Evolutionary conservation across 306 rosid species (phyloP), one percentile per base, ranked within the genome.

Genomic region (Cucurbita ficifolia): DNA sequence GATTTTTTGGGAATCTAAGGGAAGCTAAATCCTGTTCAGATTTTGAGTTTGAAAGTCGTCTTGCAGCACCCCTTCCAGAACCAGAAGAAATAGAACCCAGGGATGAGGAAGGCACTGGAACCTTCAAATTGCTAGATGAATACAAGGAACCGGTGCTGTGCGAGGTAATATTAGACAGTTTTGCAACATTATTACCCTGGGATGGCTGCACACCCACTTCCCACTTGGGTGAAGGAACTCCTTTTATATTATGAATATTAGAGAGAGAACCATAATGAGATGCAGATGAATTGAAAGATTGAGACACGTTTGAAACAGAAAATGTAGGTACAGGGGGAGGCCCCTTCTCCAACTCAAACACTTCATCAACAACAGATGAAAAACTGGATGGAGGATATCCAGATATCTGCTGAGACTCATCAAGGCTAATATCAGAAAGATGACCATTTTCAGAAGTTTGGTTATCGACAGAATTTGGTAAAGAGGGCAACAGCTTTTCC

Each of bases 1-100:
- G 78, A 74, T 81, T 87, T 5, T 81, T 87, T 5, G 92, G 89
- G 65, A 95, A 95, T 82, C 86, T 86, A 74, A 88, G 82, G 46
- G 97, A 89, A 76, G 91, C 80, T 83, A 95, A 82, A 88, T 91
- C 97, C 84, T 95, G 99, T 62, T 95, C 99, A 79, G 99, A 95
- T 70, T 95, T 95, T 76, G 99, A 95, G 79, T 86, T 82, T 81
- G 96, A 81, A 53, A 95, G 76, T 75, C 78, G 85, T 80, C 77
- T 95, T 70, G 79, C 52, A 56, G 80, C 58, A 76, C 79, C 80
- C 89, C 97, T 86, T 82, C 88, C 96, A 46, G 81, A 77, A 50
- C 83, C 86, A 70, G 91, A 69, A 76, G 96, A 73, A 51, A 84
- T 69, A 39, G 88, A 80, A 79, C 96, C 88, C 74, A 80, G 84